Evolutionary conservation across 148 eudicot species (phyloP), one percentile per base, ranked within the genome.

Genomic region (Amaranthus cruentus): DNA sequence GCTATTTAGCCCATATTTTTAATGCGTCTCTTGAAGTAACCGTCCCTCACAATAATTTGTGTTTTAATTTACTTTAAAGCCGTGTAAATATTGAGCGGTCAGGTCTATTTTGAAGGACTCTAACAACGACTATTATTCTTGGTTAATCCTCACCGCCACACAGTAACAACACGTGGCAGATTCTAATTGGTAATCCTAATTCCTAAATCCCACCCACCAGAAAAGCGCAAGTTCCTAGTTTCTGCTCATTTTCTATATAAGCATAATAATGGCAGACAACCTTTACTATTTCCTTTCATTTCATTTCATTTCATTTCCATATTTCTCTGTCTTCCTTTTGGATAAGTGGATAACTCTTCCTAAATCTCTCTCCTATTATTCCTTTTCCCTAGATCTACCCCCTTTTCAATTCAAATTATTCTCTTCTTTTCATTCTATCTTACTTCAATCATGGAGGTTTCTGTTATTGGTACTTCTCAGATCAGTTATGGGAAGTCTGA

Each of bases 381-480:
- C 2, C 6, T 4, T 63, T 18, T 14, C 21, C 1, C 4, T 6
- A 6, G 38, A 5, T 49, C 2, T 11, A 28, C 38, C 7, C 38
- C 38, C 1, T 12, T n/a, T 12, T 55, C 6, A 56, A 6, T 55
- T 4, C 51, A 55, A 14, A n/a, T 4, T 9, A 2, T 12, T 9
- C 5, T 6, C 18, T 18, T 18, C 18, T 18, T 18, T 47, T 8
- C 10, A 58, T 58, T 48, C n/a, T 21, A 4, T 5, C 2, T 0
- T 21, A 21, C 0, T 9, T 9, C 44, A 7, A 8, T 67, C 4
- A 7, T 77, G 81, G 74, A 78, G 74, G 61, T 55, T 3, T 53
- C 81, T 53, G 60, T 78, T 48, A 61, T 78, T 72, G 55, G 77
- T 13, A 73, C 44, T 54, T 52, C 73, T 9, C 43, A 21, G 55